Percentiles rank a stretch among this genome's conserved stretches.
phyloP scores from a whole-genome alignment of 139 green algal species.

The Ulvella scutata region DNA sequence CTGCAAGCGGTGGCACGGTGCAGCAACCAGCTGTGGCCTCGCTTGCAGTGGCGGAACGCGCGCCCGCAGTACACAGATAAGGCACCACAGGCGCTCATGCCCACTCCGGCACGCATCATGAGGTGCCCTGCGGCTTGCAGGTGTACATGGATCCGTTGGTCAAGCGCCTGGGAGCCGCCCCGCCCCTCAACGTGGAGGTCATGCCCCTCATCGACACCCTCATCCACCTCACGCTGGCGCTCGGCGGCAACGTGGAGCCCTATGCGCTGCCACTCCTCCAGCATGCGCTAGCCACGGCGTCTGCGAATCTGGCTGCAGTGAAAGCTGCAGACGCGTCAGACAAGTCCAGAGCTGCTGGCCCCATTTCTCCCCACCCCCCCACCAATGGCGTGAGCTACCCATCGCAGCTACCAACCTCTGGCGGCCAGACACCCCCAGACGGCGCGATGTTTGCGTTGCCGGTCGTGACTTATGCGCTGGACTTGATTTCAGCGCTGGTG shows the following conservation, averaged over 20 bases:
- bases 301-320: conserved; percentile 19
- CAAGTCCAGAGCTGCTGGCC: background rate
- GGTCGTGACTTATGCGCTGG: conserved; percentile 43
- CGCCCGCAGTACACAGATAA: no score
- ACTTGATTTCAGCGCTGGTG: conserved; percentile 59
- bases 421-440: background rate
- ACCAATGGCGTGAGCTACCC: background rate
- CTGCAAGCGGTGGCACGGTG: no score
- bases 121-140: conserved; percentile 11
- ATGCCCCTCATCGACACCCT: conserved; percentile 81
- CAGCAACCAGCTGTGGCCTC: background rate
- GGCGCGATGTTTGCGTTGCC: background rate
- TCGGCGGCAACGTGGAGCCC: conserved; percentile 26
- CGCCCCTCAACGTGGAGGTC: conserved; percentile 47
- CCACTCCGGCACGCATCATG: no score
- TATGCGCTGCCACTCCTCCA: conserved; percentile 52
- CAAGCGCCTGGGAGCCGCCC: conserved; percentile 13
- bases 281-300: conserved; percentile 34
- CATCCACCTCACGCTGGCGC: conserved; percentile 19
- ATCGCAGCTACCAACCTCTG: background rate
- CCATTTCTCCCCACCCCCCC: background rate
- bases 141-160: conserved; percentile 35
- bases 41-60: no score
- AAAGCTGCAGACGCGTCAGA: background rate
- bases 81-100: no score